Evolutionary conservation across 768 basidiomycete genomes (phyloP), one percentile per base, ranked within the genome.

Genomic region (Pleurotus citrinopileatus): DNA sequence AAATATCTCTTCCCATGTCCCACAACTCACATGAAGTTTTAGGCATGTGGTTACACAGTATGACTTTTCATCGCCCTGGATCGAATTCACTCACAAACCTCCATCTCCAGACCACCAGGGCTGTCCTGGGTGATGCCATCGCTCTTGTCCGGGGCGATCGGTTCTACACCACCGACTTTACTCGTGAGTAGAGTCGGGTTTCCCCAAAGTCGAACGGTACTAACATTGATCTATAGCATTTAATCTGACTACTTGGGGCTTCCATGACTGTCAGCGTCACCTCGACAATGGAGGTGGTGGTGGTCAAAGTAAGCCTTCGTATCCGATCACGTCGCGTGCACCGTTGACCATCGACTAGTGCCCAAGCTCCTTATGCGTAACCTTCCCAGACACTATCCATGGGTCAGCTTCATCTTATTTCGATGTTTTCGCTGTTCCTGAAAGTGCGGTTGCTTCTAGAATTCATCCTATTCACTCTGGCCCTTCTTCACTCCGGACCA

Each of bases 401-500:
- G 58, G 57, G 72, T 71, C 55, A 13, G 66, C 43, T 3, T 15
- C 20, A 15, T 12, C n/a, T 29, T 12, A 28, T 29, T 7, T 2
- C 3, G 19, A 27, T 15, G 2, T 12, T 36, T 45, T 29, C 29
- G 22, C 22, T 29, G 25, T 26, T 23, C 6, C 48, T 52, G n/a
- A 19, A 74, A 74, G 6, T 72, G 65, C 42, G 79, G 77, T 19
- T 77, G 74, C n/a, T 77, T 44, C 64, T 67, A 60, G 80, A 75
- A 68, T 67, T 82, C 78, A 10, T 66, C 73, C 13, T 86, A 87
- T 60, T 79, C 74, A 1, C 72, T 79, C 57, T 90, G 86, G 75
- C 86, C 89, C 9, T 83, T 89, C 75, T 71, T 83, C 68, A 79
- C 80, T 0, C 87, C 86, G 13, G 55, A 59, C 17, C 65, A 69